phyloP scores from a whole-genome alignment of 192 early-diverging fungal genomes.

The Backusella morwellensis region DNA sequence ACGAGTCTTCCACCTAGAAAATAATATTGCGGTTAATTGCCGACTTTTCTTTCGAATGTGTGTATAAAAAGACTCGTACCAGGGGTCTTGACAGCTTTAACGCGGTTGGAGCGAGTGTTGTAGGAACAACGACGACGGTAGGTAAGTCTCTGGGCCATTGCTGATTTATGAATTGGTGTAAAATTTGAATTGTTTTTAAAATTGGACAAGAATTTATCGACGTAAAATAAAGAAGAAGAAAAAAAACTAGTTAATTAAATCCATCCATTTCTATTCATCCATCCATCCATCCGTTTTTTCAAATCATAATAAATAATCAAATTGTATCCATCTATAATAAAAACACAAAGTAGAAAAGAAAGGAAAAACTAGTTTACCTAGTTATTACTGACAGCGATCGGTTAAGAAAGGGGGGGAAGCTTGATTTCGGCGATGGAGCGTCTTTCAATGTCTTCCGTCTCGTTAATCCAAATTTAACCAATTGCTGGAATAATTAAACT shows the following conservation, averaged over 20 bases:
- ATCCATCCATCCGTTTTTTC: slow-evolving; percentile 2
- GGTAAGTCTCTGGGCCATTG: slow-evolving; percentile 79
- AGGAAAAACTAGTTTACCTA: slow-evolving; percentile 9
- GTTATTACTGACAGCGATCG: slow-evolving; percentile 15
- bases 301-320: not conserved
- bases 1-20: slow-evolving; percentile 82
- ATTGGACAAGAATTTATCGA: not conserved
- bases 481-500: not conserved
- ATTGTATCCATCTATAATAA: not conserved
- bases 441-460: not conserved
- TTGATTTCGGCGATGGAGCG: not conserved
- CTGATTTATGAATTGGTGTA: not conserved
- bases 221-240: not conserved
- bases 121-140: slow-evolving; percentile 84
- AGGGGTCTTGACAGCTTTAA: slow-evolving; percentile 85
- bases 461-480: not conserved
- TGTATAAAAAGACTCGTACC: slow-evolving; percentile 34
- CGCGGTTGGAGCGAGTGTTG: slow-evolving; percentile 91
- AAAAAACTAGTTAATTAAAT: slow-evolving; percentile 6
- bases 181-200: not conserved
- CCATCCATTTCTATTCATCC: not conserved
- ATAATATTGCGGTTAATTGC: not conserved
- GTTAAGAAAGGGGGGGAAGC: slow-evolving; percentile 13
- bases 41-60: not conserved
- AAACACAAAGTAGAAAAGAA: not conserved